A percentile compares a stretch with the other conserved stretches of the same genome.
Conservation (phyloP, 73 alveolate species). For the Tetrahymena elliotti region DNA sequence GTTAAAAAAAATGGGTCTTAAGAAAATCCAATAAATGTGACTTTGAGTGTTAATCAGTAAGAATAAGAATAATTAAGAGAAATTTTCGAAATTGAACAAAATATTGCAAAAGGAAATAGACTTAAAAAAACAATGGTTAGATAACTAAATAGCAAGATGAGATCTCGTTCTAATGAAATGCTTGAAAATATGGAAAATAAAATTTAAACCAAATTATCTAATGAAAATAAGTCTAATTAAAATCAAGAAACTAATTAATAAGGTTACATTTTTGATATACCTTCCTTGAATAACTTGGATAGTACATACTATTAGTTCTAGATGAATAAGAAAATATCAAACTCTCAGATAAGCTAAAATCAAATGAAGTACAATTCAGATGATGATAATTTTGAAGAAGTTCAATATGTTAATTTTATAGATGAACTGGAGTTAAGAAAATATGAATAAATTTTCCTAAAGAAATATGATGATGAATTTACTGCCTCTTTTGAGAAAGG, state of each 20-base stretch:
- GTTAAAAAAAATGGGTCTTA: background rate
- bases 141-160: background rate
- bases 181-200: background rate
- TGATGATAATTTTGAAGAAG: conserved; percentile 23
- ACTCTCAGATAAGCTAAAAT: background rate
- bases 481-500: conserved; percentile 16
- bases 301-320: background rate
- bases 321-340: background rate
- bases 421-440: conserved; percentile 11
- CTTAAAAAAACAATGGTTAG: background rate
- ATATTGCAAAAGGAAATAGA: background rate
- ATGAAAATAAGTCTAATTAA: background rate
- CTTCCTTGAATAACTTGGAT: background rate
- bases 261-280: background rate
- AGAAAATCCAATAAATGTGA: background rate
- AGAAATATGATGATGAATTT: conserved; percentile 17
- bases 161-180: background rate
- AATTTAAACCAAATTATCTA: background rate
- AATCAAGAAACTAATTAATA: background rate
- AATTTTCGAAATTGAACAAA: background rate
- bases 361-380: background rate
- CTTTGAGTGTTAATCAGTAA: background rate
- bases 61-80: background rate
- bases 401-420: background rate
- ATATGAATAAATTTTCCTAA: conserved; percentile 18